phyloP scores from a whole-genome alignment of 441 rosid genomes.

The Populus trichocarpa region DNA sequence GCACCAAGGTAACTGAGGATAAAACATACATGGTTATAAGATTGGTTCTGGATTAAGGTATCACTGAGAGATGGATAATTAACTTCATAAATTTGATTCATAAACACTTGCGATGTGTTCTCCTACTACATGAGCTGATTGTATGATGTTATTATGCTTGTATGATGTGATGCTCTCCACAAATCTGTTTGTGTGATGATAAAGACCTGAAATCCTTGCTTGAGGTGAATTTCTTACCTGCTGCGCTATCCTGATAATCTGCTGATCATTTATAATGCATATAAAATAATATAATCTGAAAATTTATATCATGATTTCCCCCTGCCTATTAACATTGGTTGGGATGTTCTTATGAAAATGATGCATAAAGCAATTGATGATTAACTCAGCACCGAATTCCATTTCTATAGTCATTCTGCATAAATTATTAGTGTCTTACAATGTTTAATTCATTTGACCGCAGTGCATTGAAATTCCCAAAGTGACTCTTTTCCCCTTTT shows the following conservation, averaged over 20 bases:
- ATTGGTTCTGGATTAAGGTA: background rate
- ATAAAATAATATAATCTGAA: background rate
- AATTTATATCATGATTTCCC: background rate
- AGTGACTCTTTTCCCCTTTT: background rate
- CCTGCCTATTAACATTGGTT: background rate
- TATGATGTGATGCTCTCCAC: background rate
- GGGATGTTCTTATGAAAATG: background rate
- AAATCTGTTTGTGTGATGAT: background rate
- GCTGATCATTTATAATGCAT: background rate
- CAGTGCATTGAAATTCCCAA: slow-evolving; percentile 3
- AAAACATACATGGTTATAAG: background rate
- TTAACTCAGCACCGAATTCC: background rate
- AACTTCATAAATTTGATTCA: background rate
- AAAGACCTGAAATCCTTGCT: background rate
- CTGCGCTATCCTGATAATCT: background rate
- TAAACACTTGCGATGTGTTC: background rate
- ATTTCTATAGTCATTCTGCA: background rate
- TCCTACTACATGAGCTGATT: background rate
- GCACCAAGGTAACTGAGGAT: slow-evolving; percentile 46
- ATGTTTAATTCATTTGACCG: background rate
- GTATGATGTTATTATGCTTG: background rate
- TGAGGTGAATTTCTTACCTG: background rate
- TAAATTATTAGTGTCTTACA: background rate
- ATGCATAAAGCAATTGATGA: background rate
- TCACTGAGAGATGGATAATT: background rate